Percentiles rank a stretch among this genome's conserved stretches.
These are phyloP conservation scores for Aleurites moluccanus DNA, from an alignment of 441 rosid genomes.

Conservation along the genomic window DNA sequence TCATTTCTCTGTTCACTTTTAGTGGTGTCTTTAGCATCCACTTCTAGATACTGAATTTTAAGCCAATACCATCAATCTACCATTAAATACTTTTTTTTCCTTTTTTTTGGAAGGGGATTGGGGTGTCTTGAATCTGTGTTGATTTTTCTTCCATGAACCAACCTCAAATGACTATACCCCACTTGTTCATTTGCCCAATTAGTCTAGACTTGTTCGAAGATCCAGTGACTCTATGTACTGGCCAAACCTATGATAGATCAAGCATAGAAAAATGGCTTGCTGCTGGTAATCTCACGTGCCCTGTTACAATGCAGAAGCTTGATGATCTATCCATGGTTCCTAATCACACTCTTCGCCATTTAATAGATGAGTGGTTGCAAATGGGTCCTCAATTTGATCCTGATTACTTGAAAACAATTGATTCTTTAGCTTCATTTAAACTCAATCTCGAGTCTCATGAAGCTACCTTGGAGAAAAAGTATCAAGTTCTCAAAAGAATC, in stretches of 20 bases:
- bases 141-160: conserved; percentile 32
- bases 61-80: not conserved
- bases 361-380: conserved; percentile 55
- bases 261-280: conserved; percentile 63
- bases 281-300: conserved; percentile 60
- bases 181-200: conserved; percentile 63
- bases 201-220: conserved; percentile 57
- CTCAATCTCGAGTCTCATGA: conserved; percentile 36
- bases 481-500: conserved; percentile 29
- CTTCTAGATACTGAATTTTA: conserved; percentile 16
- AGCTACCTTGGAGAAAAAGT: conserved; percentile 29
- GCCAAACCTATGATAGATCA: conserved; percentile 68
- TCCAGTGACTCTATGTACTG: conserved; percentile 67
- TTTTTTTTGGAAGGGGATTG: no score
- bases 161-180: conserved; percentile 43
- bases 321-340: conserved; percentile 54
- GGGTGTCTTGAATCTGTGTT: conserved; percentile 1
- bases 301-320: conserved; percentile 67
- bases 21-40: conserved; percentile 6
- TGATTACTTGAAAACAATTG: conserved; percentile 10
- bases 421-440: conserved; percentile 35
- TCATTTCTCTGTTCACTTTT: not conserved
- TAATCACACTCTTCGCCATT: conserved; percentile 54
- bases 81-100: not conserved
- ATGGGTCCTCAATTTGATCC: conserved; percentile 30